phyloP scores from a whole-genome alignment of 192 early-diverging fungal genomes.

The Geranomyces michiganensis region DNA sequence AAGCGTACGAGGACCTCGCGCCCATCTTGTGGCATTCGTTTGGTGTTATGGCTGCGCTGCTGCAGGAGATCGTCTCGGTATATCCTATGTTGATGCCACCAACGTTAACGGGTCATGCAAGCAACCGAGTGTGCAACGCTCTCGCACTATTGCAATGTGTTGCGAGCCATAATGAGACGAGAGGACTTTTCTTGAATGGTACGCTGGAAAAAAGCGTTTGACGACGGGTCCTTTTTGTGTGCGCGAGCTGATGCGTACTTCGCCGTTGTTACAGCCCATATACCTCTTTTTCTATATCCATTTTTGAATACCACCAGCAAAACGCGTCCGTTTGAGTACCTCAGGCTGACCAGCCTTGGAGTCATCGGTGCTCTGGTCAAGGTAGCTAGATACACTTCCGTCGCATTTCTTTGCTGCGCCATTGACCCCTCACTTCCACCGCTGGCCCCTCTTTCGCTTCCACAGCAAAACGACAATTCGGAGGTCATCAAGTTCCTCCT shows the following conservation, averaged over 20 bases:
- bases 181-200: conserved; percentile 80
- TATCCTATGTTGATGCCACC: conserved; percentile 90
- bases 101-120: conserved; percentile 81
- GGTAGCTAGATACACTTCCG: conserved; percentile 41
- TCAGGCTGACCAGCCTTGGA: conserved; percentile 89
- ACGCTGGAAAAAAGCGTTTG: conserved; percentile 15
- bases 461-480: conserved; percentile 82
- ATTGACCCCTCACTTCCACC: background rate
- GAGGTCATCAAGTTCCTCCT: conserved; percentile 95
- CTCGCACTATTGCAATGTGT: conserved; percentile 94
- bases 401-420: background rate
- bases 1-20: conserved; percentile 94
- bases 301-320: conserved; percentile 96
- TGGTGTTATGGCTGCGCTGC: conserved; percentile 91
- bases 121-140: conserved; percentile 96
- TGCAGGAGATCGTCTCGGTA: conserved; percentile 95
- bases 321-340: conserved; percentile 93
- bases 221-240: background rate
- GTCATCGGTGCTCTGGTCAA: conserved; percentile 98
- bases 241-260: conserved; percentile 10
- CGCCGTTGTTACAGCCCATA: conserved; percentile 67
- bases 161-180: conserved; percentile 90
- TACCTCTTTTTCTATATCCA: conserved; percentile 96
- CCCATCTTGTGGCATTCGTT: conserved; percentile 98
- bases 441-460: background rate